These are phyloP conservation scores for Geotrichum carabidarum DNA, from an alignment of 1,139 yeast species.

Conservation along the genomic window DNA sequence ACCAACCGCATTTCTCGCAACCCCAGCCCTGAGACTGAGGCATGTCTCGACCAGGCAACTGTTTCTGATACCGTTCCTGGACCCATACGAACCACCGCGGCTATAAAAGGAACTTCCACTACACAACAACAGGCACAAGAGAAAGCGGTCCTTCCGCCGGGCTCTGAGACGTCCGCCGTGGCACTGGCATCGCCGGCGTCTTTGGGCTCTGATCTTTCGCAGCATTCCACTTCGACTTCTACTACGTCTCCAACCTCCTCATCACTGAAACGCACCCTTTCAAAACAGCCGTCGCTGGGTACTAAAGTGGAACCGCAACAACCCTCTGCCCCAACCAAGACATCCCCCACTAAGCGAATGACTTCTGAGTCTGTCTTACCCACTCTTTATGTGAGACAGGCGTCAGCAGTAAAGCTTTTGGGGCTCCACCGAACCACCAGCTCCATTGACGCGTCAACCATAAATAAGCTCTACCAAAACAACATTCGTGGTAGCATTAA, in stretches of 20 bases:
- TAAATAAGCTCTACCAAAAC: neutral
- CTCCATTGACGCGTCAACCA: conserved; percentile 1
- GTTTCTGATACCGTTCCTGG: neutral
- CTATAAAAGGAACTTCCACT: too few species aligned
- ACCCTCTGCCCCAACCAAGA: neutral
- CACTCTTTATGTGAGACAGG: conserved; percentile 9
- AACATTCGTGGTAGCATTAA: neutral
- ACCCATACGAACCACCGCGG: neutral
- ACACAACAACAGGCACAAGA: too few species aligned
- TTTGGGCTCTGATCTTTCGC: neutral
- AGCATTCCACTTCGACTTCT: neutral
- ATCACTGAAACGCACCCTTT: conserved; percentile 5
- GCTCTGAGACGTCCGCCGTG: neutral
- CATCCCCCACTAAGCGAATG: conserved; percentile 9
- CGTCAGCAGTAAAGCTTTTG: conserved; percentile 10
- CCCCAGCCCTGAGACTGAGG: conserved; percentile 1
- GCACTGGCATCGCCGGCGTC: neutral
- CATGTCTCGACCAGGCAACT: neutral
- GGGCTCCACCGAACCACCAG: conserved; percentile 8
- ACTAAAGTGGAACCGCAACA: neutral
- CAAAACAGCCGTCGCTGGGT: neutral
- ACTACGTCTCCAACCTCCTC: conserved; percentile 2
- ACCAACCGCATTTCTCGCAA: conserved; percentile 6
- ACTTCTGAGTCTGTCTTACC: conserved; percentile 16
- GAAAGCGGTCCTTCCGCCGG: too few species aligned